A percentile compares a stretch with the other conserved stretches of the same genome.
Evolutionary conservation across 2,329 filamentous ascomycete species (phyloP).

Genomic region (Ophiostoma himal-ulmi): DNA sequence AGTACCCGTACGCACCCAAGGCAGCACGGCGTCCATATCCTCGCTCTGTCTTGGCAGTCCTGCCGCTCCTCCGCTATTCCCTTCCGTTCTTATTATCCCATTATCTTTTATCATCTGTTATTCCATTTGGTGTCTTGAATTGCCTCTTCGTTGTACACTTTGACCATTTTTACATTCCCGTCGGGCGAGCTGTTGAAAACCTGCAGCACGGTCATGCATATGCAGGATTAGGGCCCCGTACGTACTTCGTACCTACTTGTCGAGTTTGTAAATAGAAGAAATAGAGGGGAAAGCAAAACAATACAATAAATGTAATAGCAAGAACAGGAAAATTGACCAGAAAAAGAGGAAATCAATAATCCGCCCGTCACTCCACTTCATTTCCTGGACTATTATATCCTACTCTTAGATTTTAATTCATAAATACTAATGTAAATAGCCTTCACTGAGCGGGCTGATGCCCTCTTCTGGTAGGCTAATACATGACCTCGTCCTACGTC

Average conservation of each 20-base stretch:
- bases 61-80: background rate
- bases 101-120: background rate
- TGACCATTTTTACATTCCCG: background rate
- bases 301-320: background rate
- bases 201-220: slow-evolving; percentile 7
- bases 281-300: background rate
- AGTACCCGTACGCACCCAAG: background rate
- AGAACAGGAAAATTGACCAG: too few relatives aligned
- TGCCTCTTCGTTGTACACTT: background rate
- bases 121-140: background rate
- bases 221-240: background rate
- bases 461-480: background rate
- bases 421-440: too few relatives aligned
- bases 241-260: background rate
- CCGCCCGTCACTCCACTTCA: too few relatives aligned
- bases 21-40: background rate
- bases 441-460: too few relatives aligned
- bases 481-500: background rate
- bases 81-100: background rate
- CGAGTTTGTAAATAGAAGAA: background rate
- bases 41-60: background rate
- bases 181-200: background rate
- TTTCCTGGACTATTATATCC: too few relatives aligned
- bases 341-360: too few relatives aligned
- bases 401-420: too few relatives aligned